Evolutionary conservation across 2,329 filamentous ascomycete genomes (phyloP).

Genomic region (Claviceps purpurea): DNA sequence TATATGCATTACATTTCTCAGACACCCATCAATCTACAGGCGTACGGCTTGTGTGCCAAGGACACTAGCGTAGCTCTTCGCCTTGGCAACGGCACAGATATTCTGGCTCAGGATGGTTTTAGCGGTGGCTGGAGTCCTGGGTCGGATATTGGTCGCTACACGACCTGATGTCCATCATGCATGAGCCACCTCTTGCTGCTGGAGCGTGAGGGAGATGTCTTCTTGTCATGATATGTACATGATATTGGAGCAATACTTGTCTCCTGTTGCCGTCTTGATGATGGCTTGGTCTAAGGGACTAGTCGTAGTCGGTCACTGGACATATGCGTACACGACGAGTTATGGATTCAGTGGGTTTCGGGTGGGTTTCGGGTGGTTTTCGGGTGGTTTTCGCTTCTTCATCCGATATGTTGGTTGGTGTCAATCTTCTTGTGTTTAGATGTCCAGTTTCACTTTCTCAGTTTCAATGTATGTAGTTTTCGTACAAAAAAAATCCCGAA

Average conservation of each 20-base stretch:
- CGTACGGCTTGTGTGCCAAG: constrained; percentile 29
- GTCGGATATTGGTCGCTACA: constrained; percentile 25
- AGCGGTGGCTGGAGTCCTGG: constrained; percentile 22
- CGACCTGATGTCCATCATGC: constrained; percentile 6
- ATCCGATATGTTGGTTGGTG: too few species aligned
- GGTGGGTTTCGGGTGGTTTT: too few species aligned
- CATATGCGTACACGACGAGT: too few species aligned
- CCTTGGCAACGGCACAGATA: constrained; percentile 21
- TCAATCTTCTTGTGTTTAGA: too few species aligned
- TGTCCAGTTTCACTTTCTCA: too few species aligned
- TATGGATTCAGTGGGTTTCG: too few species aligned
- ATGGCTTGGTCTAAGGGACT: background rate
- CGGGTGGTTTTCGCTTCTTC: too few species aligned
- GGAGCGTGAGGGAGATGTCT: background rate
- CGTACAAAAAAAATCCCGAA: too few species aligned
- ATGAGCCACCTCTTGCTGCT: background rate
- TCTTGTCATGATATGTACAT: background rate
- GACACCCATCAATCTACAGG: constrained; percentile 24
- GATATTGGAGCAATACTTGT: too few species aligned
- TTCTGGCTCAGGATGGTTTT: constrained; percentile 19
- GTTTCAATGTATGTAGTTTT: too few species aligned
- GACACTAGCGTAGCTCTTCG: constrained; percentile 21
- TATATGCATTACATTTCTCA: constrained; percentile 26
- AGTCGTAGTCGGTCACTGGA: background rate
- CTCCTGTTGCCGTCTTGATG: background rate